Evolutionary conservation across 73 alveolate genomes (phyloP).

Genomic region (Paramecium biaurelia): DNA sequence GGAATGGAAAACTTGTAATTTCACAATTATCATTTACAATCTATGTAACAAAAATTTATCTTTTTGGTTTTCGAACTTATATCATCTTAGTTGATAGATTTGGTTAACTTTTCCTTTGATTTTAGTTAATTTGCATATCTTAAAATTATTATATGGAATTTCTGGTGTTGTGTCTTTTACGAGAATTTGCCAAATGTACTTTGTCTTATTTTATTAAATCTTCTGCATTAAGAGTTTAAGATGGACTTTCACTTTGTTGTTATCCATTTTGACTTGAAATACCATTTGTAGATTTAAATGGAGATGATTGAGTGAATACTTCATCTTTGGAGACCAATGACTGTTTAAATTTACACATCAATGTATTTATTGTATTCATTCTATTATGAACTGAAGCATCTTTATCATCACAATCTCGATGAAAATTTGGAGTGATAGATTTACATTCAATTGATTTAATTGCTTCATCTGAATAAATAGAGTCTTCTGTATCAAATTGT

Average conservation of each 20-base stretch:
- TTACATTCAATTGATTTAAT: not conserved
- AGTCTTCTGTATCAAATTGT: constrained; percentile 22
- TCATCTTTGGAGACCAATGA: not conserved
- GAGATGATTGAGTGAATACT: not conserved
- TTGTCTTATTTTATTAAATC: not conserved
- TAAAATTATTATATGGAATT: not conserved
- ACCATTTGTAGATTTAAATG: not conserved
- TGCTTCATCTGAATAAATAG: constrained; percentile 11
- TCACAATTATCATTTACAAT: not conserved
- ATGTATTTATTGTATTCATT: not conserved
- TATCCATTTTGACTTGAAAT: not conserved
- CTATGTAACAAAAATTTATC: constrained; percentile 11
- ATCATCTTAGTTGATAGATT: not conserved
- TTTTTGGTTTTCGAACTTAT: not conserved
- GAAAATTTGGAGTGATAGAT: not conserved
- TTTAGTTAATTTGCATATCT: not conserved
- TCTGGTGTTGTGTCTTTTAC: not conserved
- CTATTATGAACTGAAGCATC: not conserved
- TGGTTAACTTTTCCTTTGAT: not conserved
- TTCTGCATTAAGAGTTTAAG: not conserved
- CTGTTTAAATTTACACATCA: not conserved
- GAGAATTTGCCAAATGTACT: not conserved
- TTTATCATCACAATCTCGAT: not conserved
- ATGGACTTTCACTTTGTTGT: not conserved
- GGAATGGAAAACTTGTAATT: not conserved